Evolutionary conservation across 2,329 filamentous ascomycete species (phyloP), one percentile per base, ranked within the genome.

Genomic region (Beauveria caledonica): DNA sequence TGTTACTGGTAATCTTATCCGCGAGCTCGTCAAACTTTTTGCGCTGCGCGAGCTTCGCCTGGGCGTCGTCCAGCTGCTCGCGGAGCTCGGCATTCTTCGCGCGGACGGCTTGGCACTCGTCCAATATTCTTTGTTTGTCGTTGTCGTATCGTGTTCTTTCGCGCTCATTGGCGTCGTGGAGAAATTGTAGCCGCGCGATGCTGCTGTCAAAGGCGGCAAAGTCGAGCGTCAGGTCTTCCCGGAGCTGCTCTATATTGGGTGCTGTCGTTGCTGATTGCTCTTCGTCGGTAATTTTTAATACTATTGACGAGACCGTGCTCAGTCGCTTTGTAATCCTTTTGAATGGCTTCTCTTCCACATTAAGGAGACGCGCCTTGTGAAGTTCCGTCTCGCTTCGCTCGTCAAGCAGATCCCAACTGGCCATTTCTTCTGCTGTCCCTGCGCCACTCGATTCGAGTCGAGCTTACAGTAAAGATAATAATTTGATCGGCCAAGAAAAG

Each of bases 271-370:
- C 73, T 9, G 78, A 56, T 27, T 62, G 13, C 54, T 53, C 42
- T 25, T 63, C 49, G 58, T 68, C 62, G 40, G 68, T 67, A 42
- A 63, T 66, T 42, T 65, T 63, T 15, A 67, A 64, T 19, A 88
- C 79, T 33, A 90, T 80, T 21, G 87, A 84, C 58, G 85, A 84
- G 17, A 88, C 83, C 23, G 83, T 81, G 5, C 90, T 80, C 9
- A 97, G 83, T 36, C 89, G 87, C 74, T 92, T 92, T 23, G 89
- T 90, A 62, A 97, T 86, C 63, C 92, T 88, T 72, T 90, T 90
- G 78, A 96, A 97, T 0, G 92, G 91, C 62, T 92, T 92, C 70
- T 96, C 90, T 78, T 97, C 93, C 63, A 97, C 88, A 64, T 90
- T 89, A 42, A 97, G 83, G 4, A 97, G 87, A 46, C 93, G 90